Evolutionary conservation across 768 basidiomycete genomes (phyloP), one percentile per base, ranked within the genome.

Genomic region (Amanita muscaria): DNA sequence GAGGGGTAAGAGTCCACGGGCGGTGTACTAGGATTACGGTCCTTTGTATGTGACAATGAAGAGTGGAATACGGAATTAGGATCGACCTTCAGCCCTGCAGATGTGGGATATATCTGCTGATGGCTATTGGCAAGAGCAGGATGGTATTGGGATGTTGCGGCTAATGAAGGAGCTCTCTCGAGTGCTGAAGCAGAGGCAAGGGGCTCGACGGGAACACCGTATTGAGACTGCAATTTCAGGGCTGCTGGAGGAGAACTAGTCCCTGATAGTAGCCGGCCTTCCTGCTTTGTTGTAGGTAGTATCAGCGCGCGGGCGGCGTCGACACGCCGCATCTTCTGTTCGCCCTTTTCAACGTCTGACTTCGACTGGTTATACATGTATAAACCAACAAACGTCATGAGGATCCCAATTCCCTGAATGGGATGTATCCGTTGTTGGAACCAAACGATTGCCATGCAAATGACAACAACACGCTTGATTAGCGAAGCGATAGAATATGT

Each of bases 401-500:
- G 68, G 56, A 99, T 99, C n/a, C 96, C 96, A 39, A 87, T 57
- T 3, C 75, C 92, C 63, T 97, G 92, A 15, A 96, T 56, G 8
- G 76, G 77, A 49, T 93, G 85, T 14, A 97, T 78, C 27, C 72
- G 59, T 66, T 97, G 94, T 45, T 75, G 81, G 68, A 97, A 98
- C 94, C 94, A 99, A 40, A 92, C 70, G 58, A 99, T 88, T 15
- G 96, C 96, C 55, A 97, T 86, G 67, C 91, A 93, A 57, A 99
- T 99, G 56, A 99, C 96, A 36, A 83, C 91, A 44, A 99, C 92
- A 19, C 96, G 90, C 64, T 99, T 99, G 68, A 97, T 80, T 56
- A 99, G 79, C 3, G 91, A 96, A 2, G 96, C 96, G 61, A 99
- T 98, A 42, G 90, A 94, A 65, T 99, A 99, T 1, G 96, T 98